Percentiles rank a stretch among this genome's conserved stretches.
Conservation (phyloP, 1,139 yeast genomes). For the Candida smagusa region DNA sequence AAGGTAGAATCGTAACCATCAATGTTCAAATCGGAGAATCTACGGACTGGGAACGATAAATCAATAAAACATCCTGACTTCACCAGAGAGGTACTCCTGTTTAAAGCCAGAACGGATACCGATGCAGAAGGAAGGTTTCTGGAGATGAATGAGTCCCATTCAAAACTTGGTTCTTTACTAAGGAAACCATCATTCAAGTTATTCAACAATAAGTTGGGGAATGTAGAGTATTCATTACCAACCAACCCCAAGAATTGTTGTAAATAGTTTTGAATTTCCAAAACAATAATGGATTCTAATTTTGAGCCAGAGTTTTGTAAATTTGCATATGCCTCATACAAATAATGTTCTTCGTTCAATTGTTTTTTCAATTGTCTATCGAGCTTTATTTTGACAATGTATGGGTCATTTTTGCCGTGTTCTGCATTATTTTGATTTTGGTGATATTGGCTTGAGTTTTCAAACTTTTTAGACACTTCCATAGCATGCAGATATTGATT, state of each 20-base stretch:
- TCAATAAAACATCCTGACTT: slow-evolving; percentile 66
- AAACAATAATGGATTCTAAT: slow-evolving; percentile 81
- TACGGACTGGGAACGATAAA: slow-evolving; percentile 67
- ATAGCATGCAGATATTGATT: slow-evolving; percentile 44
- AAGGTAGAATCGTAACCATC: slow-evolving; percentile 69
- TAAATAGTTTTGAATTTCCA: slow-evolving; percentile 80
- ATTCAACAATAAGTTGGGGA: slow-evolving; percentile 62
- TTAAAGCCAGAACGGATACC: slow-evolving; percentile 29
- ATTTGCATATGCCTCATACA: slow-evolving; percentile 85
- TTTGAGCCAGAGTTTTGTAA: slow-evolving; percentile 86
- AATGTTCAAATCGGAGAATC: slow-evolving; percentile 58
- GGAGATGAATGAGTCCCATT: slow-evolving; percentile 83
- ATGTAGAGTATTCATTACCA: slow-evolving; percentile 66
- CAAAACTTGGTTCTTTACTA: slow-evolving; percentile 72
- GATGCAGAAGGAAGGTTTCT: slow-evolving; percentile 52
- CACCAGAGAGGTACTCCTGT: slow-evolving; percentile 17
- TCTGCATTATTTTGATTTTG: slow-evolving; percentile 15
- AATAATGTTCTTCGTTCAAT: slow-evolving; percentile 76
- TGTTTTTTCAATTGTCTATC: slow-evolving; percentile 79
- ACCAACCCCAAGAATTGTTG: slow-evolving; percentile 66
- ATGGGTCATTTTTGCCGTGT: slow-evolving; percentile 71
- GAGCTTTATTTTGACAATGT: slow-evolving; percentile 62
- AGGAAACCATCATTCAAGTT: slow-evolving; percentile 72
- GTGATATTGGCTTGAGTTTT: slow-evolving; percentile 16
- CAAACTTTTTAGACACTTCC: slow-evolving; percentile 35